These are phyloP conservation scores for Mortierella sp. DNA, from an alignment of 371 early-diverging fungal genomes.

Conservation along the genomic window DNA sequence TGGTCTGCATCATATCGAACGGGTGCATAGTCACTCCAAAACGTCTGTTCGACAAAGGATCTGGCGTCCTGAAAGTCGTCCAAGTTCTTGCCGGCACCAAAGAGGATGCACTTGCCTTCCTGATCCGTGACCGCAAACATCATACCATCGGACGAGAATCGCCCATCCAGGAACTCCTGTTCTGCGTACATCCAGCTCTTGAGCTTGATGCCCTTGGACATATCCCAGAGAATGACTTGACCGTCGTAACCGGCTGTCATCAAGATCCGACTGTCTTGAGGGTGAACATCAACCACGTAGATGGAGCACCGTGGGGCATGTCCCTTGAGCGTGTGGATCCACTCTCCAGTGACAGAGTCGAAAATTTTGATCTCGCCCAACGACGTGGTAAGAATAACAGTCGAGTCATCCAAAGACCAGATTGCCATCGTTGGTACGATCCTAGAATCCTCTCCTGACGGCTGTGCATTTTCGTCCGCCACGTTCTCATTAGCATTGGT, in stretches of 20 bases:
- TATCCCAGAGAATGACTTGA: constrained; percentile 87
- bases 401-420: constrained; percentile 75
- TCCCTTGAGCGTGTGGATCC: constrained; percentile 65
- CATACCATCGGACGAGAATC: constrained; percentile 67
- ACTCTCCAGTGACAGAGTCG: constrained; percentile 71
- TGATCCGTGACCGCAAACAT: constrained; percentile 80
- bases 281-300: constrained; percentile 85
- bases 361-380: constrained; percentile 75
- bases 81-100: constrained; percentile 72
- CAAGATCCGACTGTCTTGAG: constrained; percentile 74
- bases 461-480: not conserved
- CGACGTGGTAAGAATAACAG: constrained; percentile 72
- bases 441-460: constrained; percentile 33
- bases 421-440: constrained; percentile 53
- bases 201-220: constrained; percentile 61
- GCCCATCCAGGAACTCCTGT: constrained; percentile 65
- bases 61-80: constrained; percentile 71
- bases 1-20: constrained; percentile 75
- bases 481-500: constrained; percentile 12
- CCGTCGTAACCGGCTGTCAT: constrained; percentile 92
- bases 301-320: constrained; percentile 73
- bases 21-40: constrained; percentile 78
- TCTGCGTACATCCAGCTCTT: constrained; percentile 61
- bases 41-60: constrained; percentile 80
- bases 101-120: constrained; percentile 76